Conservation (phyloP, 2,329 filamentous ascomycete genomes). For the Xylariaceae sp. region DNA sequence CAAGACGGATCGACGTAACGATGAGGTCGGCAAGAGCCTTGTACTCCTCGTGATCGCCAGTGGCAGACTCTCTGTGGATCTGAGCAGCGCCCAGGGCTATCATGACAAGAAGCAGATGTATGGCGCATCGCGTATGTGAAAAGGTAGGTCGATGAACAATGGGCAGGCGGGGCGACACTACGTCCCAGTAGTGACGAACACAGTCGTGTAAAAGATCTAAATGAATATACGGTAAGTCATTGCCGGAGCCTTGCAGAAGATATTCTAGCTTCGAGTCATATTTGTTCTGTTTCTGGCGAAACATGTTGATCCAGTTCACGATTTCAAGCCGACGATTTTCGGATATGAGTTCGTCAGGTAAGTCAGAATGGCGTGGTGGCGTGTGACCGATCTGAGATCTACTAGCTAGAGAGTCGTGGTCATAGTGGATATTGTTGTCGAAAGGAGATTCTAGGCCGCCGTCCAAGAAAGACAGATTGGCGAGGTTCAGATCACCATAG, state of each 20-base stretch:
- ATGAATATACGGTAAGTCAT: slow-evolving; percentile 52
- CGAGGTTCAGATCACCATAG: slow-evolving; percentile 40
- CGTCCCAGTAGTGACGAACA: slow-evolving; percentile 79
- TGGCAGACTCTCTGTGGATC: slow-evolving; percentile 60
- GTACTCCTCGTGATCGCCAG: slow-evolving; percentile 42
- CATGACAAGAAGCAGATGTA: slow-evolving; percentile 72
- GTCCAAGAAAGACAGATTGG: slow-evolving; percentile 44
- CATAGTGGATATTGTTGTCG: slow-evolving; percentile 47
- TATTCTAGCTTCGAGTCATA: slow-evolving; percentile 32
- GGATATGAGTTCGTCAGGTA: slow-evolving; percentile 40
- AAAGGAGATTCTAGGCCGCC: slow-evolving; percentile 47
- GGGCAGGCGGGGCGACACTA: slow-evolving; percentile 78
- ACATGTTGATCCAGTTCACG: slow-evolving; percentile 39
- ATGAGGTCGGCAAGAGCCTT: slow-evolving; percentile 53
- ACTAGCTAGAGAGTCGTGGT: slow-evolving; percentile 46
- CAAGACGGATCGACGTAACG: slow-evolving; percentile 69
- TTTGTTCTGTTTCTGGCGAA: slow-evolving; percentile 40
- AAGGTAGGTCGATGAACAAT: slow-evolving; percentile 88
- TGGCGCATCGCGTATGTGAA: slow-evolving; percentile 69
- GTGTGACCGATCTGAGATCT: slow-evolving; percentile 42
- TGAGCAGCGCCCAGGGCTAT: slow-evolving; percentile 80
- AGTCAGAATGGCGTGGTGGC: slow-evolving; percentile 37
- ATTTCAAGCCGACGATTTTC: slow-evolving; percentile 44
- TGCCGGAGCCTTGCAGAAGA: slow-evolving; percentile 37
- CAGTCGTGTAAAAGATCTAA: slow-evolving; percentile 81